Evolutionary conservation across 495 filamentous ascomycete species (phyloP).

Genomic region (Penicillium antarcticum): DNA sequence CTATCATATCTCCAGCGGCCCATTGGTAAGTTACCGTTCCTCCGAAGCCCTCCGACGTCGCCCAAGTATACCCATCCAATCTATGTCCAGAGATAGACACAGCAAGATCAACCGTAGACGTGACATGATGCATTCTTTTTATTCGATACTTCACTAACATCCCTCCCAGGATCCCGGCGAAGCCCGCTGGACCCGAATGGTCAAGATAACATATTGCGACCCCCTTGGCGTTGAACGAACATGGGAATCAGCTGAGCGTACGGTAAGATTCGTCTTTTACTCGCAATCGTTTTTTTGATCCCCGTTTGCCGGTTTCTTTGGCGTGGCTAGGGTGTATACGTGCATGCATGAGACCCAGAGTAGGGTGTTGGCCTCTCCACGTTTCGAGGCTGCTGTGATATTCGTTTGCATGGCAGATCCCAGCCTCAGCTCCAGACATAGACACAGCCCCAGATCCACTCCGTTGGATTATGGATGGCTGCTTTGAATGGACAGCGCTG

Average conservation of each 20-base stretch:
- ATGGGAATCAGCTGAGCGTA: slow-evolving; percentile 80
- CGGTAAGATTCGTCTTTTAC: slow-evolving; percentile 29
- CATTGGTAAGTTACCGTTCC: slow-evolving; percentile 34
- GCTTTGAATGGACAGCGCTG: too few species aligned
- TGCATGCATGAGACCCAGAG: neutral
- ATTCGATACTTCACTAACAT: slow-evolving; percentile 4
- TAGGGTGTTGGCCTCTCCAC: too few species aligned
- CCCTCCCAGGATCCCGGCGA: slow-evolving; percentile 46
- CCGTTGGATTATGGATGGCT: too few species aligned
- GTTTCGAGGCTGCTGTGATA: too few species aligned
- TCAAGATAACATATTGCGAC: slow-evolving; percentile 71
- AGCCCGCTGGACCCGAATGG: slow-evolving; percentile 71
- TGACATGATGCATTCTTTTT: neutral
- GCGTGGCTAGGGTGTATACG: neutral
- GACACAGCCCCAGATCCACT: too few species aligned
- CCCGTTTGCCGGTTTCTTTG: neutral
- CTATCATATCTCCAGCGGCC: slow-evolving; percentile 48
- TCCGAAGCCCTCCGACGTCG: slow-evolving; percentile 25
- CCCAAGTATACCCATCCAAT: neutral
- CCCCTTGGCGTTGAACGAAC: slow-evolving; percentile 64
- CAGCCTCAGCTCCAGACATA: too few species aligned
- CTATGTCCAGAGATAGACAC: neutral
- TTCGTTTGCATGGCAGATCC: too few species aligned
- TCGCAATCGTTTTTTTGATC: neutral
- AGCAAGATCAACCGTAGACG: too few species aligned